Evolutionary conservation across 1,284 basidiomycete genomes (phyloP).

Genomic region (Naganishia albida): DNA sequence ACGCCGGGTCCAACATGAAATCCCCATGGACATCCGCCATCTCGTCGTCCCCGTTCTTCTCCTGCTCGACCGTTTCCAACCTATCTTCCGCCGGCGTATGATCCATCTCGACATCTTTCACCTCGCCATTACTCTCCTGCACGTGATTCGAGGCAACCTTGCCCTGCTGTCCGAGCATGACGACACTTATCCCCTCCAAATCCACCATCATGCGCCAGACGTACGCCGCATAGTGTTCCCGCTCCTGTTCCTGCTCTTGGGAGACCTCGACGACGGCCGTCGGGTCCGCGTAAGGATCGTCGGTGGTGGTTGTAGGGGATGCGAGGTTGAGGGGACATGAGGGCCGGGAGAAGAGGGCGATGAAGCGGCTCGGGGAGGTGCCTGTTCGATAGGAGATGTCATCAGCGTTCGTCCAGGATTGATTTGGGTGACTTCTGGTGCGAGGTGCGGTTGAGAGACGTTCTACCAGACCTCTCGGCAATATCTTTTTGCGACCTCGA

Average conservation of each 20-base stretch:
- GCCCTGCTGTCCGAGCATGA: neutral
- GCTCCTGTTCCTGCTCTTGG: conserved; percentile 14
- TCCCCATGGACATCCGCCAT: neutral
- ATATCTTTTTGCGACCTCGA: conserved; percentile 20
- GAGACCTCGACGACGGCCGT: neutral
- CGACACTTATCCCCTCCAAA: conserved; percentile 6
- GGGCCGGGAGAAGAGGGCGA: conserved; percentile 17
- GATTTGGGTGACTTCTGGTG: no score
- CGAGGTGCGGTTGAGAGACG: neutral
- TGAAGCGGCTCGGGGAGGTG: conserved; percentile 26
- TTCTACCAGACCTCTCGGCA: conserved; percentile 3
- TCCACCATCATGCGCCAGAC: conserved; percentile 29
- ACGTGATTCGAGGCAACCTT: no score
- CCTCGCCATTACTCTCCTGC: neutral
- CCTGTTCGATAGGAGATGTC: neutral
- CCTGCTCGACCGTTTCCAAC: no score
- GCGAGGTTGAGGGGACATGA: conserved; percentile 24
- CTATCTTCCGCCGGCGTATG: neutral
- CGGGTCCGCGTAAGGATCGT: neutral
- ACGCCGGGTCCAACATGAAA: conserved; percentile 6
- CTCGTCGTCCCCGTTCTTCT: neutral
- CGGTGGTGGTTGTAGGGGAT: neutral
- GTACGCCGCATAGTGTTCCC: conserved; percentile 25
- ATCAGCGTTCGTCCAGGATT: neutral
- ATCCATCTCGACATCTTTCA: neutral